These are phyloP conservation scores for Dendrothele bispora DNA, from an alignment of 768 basidiomycete species.

Conservation along the genomic window DNA sequence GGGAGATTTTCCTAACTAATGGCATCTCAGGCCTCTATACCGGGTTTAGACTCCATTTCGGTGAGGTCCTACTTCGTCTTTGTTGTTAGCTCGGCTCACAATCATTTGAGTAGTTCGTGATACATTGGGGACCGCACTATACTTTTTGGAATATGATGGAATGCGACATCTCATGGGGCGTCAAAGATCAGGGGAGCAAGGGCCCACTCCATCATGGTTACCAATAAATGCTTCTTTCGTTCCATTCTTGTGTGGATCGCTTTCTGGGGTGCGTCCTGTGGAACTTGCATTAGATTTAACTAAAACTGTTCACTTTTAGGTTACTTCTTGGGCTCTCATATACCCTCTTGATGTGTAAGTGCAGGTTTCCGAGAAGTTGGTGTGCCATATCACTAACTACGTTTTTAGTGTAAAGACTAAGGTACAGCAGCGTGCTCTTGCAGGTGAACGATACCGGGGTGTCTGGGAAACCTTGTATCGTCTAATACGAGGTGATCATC, in stretches of 20 bases:
- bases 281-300: slow-evolving; percentile 33
- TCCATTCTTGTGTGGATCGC: slow-evolving; percentile 88
- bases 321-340: slow-evolving; percentile 84
- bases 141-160: slow-evolving; percentile 93
- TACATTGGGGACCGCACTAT: slow-evolving; percentile 85
- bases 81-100: background rate
- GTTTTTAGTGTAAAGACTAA: slow-evolving; percentile 82
- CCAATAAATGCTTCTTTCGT: slow-evolving; percentile 78
- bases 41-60: slow-evolving; percentile 84
- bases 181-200: slow-evolving; percentile 75
- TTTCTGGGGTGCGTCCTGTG: slow-evolving; percentile 68
- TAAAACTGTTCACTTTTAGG: slow-evolving; percentile 32
- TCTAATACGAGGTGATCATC: slow-evolving; percentile 80
- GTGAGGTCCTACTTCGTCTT: slow-evolving; percentile 38
- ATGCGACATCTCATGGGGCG: slow-evolving; percentile 87
- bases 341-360: slow-evolving; percentile 93
- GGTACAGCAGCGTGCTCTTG: slow-evolving; percentile 89
- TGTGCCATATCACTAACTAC: slow-evolving; percentile 5
- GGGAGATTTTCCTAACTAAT: slow-evolving; percentile 67
- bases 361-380: background rate
- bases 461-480: slow-evolving; percentile 73
- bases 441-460: slow-evolving; percentile 72
- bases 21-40: slow-evolving; percentile 74
- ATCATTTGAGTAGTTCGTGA: slow-evolving; percentile 68
- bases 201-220: slow-evolving; percentile 79